These are phyloP conservation scores for Nakazawaea holstii DNA, from an alignment of 805 yeast species.

Conservation along the genomic window DNA sequence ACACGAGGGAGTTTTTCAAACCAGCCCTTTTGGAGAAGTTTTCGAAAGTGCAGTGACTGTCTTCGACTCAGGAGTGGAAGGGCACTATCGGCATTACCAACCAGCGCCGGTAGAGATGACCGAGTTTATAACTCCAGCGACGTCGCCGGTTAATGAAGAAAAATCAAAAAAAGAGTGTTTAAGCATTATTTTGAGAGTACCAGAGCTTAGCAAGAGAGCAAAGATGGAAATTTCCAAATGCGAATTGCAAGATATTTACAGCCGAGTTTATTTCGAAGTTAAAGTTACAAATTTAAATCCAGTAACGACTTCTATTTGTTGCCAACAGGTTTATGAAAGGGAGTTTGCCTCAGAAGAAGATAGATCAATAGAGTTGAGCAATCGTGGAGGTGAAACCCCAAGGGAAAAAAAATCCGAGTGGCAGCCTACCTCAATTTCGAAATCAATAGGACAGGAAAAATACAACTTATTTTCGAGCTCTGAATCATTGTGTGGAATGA, in stretches of 20 bases:
- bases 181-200: background rate
- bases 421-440: conserved; percentile 1
- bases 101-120: no score
- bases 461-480: background rate
- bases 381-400: no score
- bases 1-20: no score
- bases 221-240: conserved; percentile 21
- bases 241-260: conserved; percentile 20
- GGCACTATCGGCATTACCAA: no score
- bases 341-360: no score
- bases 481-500: conserved; percentile 5
- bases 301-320: background rate
- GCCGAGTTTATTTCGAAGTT: conserved; percentile 2
- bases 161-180: background rate
- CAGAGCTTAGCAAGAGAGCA: background rate
- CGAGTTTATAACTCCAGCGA: no score
- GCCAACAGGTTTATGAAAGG: background rate
- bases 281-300: background rate
- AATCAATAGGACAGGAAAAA: conserved; percentile 1
- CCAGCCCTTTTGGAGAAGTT: no score
- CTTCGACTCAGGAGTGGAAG: no score
- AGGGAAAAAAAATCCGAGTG: background rate
- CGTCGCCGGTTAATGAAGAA: no score
- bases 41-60: no score
- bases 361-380: no score